Percentiles rank a stretch among this genome's conserved stretches.
phyloP scores from a whole-genome alignment of 768 basidiomycete genomes.

The Sarcodon sp. region DNA sequence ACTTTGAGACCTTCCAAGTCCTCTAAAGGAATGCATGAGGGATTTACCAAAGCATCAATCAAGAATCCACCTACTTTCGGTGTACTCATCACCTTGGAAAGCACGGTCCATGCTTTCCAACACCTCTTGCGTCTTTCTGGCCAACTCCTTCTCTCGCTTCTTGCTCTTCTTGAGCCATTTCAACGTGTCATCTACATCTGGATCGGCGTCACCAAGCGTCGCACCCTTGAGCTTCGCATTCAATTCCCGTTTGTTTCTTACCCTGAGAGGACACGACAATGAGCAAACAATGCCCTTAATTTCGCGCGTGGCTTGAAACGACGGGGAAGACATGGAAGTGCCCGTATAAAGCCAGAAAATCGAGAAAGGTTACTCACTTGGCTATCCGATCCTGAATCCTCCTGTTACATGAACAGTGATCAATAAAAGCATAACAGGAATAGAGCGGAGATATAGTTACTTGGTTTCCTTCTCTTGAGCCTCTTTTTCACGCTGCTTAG shows the following conservation, averaged over 20 bases:
- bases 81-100: constrained; percentile 62
- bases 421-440: constrained; percentile 14
- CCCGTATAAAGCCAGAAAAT: constrained; percentile 3
- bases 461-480: constrained; percentile 63
- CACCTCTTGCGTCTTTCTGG: constrained; percentile 70
- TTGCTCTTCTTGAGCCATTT: constrained; percentile 90
- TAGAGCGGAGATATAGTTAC: constrained; percentile 25
- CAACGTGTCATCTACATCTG: constrained; percentile 62
- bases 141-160: constrained; percentile 84
- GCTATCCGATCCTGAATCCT: constrained; percentile 63
- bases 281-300: constrained; percentile 15
- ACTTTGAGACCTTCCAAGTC: constrained; percentile 93
- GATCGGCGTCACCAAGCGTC: constrained; percentile 84
- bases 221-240: constrained; percentile 84
- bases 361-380: constrained; percentile 55
- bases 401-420: constrained; percentile 26
- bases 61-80: constrained; percentile 54
- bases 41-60: background rate
- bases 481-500: constrained; percentile 55
- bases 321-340: constrained; percentile 17
- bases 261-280: constrained; percentile 35
- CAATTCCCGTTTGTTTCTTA: constrained; percentile 89
- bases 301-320: constrained; percentile 11
- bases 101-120: constrained; percentile 75
- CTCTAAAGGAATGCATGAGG: constrained; percentile 29